phyloP scores from a whole-genome alignment of 1,139 yeast genomes.

The Hanseniaspora sp. region DNA sequence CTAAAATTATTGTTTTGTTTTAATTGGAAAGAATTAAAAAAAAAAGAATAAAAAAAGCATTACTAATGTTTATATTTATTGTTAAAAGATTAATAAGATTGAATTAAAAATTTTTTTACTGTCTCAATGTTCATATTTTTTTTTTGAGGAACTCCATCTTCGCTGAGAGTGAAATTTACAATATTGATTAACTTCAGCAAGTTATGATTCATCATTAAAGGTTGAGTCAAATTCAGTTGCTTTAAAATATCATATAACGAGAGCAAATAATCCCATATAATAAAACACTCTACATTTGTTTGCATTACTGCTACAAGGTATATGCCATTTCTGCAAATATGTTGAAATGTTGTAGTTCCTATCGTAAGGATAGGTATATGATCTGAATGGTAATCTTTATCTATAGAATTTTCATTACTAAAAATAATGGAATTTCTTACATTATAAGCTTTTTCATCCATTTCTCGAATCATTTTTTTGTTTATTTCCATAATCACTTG shows the following conservation, averaged over 20 bases:
- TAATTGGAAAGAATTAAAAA: too few species aligned
- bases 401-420: too few species aligned
- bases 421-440: background rate
- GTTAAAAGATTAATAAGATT: conserved; percentile 1
- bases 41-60: background rate
- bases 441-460: background rate
- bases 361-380: conserved; percentile 62
- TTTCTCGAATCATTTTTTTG: conserved; percentile 6
- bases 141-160: background rate
- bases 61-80: background rate
- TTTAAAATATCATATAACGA: conserved; percentile 33
- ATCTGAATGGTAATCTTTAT: background rate
- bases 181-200: conserved; percentile 5
- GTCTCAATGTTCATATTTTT: conserved; percentile 7
- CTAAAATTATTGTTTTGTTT: too few species aligned
- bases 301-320: conserved; percentile 84
- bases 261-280: conserved; percentile 67
- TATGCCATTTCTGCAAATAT: conserved; percentile 55
- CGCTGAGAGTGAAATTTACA: background rate
- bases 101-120: conserved; percentile 7
- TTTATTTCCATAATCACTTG: conserved; percentile 11
- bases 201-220: conserved; percentile 11
- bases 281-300: conserved; percentile 75
- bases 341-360: conserved; percentile 86
- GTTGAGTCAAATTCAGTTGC: conserved; percentile 23